Evolutionary conservation across 345 rosid species (phyloP).

Genomic region (Adansonia digitata): DNA sequence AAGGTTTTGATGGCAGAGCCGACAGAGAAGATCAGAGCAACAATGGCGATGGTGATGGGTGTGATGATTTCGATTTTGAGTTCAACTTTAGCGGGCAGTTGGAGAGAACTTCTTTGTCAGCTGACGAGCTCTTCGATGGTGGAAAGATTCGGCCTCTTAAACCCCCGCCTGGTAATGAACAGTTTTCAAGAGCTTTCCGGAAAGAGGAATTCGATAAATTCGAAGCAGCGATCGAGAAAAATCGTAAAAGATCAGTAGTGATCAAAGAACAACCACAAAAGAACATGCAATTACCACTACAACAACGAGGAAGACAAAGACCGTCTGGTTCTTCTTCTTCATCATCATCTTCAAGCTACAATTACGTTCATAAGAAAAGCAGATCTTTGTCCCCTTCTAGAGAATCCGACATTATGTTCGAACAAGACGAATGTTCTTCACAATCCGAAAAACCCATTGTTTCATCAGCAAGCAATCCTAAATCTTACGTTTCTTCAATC

Average conservation of each 20-base stretch:
- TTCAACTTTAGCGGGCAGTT: constrained; percentile 76
- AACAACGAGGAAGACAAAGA: constrained; percentile 26
- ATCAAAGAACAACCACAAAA: not conserved
- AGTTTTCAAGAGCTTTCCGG: constrained; percentile 25
- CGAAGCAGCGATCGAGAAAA: constrained; percentile 32
- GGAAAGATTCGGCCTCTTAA: constrained; percentile 79
- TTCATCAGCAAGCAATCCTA: constrained; percentile 25
- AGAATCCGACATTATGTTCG: constrained; percentile 56
- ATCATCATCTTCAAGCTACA: constrained; percentile 19
- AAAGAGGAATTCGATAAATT: constrained; percentile 32
- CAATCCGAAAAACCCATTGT: constrained; percentile 19
- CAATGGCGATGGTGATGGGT: constrained; percentile 10
- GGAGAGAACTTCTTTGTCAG: constrained; percentile 60
- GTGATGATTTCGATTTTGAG: constrained; percentile 70
- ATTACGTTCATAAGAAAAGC: constrained; percentile 50
- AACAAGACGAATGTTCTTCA: constrained; percentile 24
- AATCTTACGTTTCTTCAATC: constrained; percentile 42
- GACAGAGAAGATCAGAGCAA: not conserved
- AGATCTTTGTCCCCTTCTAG: constrained; percentile 70
- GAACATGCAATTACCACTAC: too few species aligned
- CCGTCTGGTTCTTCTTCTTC: constrained; percentile 21
- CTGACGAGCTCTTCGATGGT: constrained; percentile 83
- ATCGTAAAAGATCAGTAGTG: constrained; percentile 8
- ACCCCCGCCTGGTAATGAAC: constrained; percentile 33
- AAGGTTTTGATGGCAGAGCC: constrained; percentile 1